Base-by-base conservation (phyloP, 108 stramenopile species). In the Conticribra guillardii region DNA sequence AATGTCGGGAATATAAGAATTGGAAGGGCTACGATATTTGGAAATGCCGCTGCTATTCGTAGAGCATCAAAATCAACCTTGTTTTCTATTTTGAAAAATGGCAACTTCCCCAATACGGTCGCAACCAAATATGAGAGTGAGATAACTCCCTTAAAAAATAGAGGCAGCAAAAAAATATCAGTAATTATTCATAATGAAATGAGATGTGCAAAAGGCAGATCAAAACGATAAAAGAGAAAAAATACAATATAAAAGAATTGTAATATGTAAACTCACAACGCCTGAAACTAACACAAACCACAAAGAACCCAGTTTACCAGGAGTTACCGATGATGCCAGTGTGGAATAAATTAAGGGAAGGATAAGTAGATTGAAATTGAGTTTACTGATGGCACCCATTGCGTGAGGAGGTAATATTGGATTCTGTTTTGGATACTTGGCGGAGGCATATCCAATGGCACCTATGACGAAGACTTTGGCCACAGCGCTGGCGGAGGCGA, bases 1-100 rank as follows among this genome's bases (percentile, higher is more conserved):
- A 91, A 76, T 30, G 83, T 78, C 9, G 90, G 90, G 67, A 91
- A 91, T 31, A 91, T 82, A 52, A 91, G 37, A 63, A 91, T 87
- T 1, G 90, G 90, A 34, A 90, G 59, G 3, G 86, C 82, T 14
- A 91, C 79, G 66, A 91, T 85, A 46, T 91, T 91, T 8, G 90
- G 88, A 65, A 87, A 91, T 32, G 87, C 80, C 27, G 82, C 76
- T 9, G 88, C 73, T 46, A 91, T 71, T 53, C 85, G 67, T 22
- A 91, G 44, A 7, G 88, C 84, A 57, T 79, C 67, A 60, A 91
- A 89, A 60, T 84, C 67, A 1, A 74, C 61, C 46, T 60, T 57
- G 37, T 82, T 63, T 0, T 82, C 52, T 9, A 82, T 46, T 51
- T 45, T 59, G 44, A 79, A 76, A 27, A 69, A 73, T 1, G 80